Conservation (phyloP, 2,329 filamentous ascomycete species). For the Diaporthe humulicola region DNA sequence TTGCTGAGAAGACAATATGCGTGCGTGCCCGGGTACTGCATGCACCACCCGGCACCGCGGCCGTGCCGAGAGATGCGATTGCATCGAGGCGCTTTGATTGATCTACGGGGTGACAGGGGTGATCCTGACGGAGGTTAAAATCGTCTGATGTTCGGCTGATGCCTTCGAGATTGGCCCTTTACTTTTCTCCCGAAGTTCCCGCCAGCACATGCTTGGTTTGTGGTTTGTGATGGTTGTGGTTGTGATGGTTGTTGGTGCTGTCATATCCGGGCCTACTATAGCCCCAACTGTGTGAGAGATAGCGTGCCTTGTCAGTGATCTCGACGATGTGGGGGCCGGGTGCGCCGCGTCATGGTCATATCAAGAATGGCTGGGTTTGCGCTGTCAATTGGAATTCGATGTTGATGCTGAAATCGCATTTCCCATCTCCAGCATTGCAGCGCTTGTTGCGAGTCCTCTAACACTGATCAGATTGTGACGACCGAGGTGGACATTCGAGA, state of each 20-base stretch:
- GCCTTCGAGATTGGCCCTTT: slow-evolving; percentile 1
- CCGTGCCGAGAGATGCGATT: slow-evolving; percentile 22
- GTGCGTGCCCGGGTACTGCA: not conserved
- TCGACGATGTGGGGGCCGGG: not conserved
- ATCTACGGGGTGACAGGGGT: slow-evolving; percentile 20
- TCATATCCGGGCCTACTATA: not conserved
- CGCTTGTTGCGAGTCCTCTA: not conserved
- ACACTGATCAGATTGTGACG: not conserved
- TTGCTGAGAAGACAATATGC: no score
- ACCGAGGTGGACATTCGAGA: no score
- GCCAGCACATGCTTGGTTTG: not conserved
- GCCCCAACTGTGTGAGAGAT: not conserved
- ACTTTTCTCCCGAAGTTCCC: not conserved
- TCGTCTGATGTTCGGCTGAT: slow-evolving; percentile 26
- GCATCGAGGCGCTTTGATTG: slow-evolving; percentile 20
- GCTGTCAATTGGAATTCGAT: not conserved
- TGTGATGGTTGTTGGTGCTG: not conserved
- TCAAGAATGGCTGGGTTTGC: not conserved
- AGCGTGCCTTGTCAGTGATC: not conserved
- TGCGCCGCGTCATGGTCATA: not conserved
- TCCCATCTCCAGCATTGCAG: not conserved
- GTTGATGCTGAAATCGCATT: not conserved
- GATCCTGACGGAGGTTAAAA: slow-evolving; percentile 22
- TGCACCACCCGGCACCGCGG: not conserved
- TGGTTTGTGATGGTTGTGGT: not conserved